phyloP scores from a whole-genome alignment of 169 alveolate species.

The Cryptosporidium ryanae region DNA sequence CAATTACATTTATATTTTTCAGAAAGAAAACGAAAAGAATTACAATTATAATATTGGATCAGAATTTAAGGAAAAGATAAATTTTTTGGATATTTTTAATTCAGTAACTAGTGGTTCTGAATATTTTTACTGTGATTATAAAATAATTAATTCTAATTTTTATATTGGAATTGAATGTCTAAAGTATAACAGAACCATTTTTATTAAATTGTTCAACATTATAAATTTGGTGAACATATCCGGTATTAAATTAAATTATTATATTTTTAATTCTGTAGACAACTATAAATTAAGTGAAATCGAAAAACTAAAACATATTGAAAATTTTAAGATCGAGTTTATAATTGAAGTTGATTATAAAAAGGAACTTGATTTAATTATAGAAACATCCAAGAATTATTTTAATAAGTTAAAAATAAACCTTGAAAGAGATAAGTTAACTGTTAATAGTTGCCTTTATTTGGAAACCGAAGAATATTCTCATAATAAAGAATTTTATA shows the following conservation, averaged over 20 bases:
- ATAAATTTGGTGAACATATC: constrained; percentile 19
- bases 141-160: constrained; percentile 6
- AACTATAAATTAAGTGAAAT: not conserved
- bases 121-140: not conserved
- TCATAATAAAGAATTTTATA: not conserved
- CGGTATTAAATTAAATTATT: constrained; percentile 1
- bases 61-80: not conserved
- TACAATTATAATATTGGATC: not conserved
- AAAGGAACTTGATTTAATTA: not conserved
- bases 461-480: not conserved
- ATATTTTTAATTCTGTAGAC: not conserved
- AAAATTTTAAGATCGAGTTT: not conserved
- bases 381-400: not conserved
- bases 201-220: constrained; percentile 3
- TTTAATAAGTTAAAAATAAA: not conserved
- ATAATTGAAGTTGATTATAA: not conserved
- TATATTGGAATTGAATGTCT: constrained; percentile 22
- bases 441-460: not conserved
- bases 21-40: not conserved
- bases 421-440: not conserved
- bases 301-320: not conserved
- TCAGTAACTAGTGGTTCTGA: not conserved
- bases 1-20: too few relatives aligned
- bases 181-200: not conserved
- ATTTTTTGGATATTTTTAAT: not conserved